A percentile compares a stretch with the other conserved stretches of the same genome.
phyloP scores from a whole-genome alignment of 2,329 filamentous ascomycete genomes.

The Epichloe festucae region DNA sequence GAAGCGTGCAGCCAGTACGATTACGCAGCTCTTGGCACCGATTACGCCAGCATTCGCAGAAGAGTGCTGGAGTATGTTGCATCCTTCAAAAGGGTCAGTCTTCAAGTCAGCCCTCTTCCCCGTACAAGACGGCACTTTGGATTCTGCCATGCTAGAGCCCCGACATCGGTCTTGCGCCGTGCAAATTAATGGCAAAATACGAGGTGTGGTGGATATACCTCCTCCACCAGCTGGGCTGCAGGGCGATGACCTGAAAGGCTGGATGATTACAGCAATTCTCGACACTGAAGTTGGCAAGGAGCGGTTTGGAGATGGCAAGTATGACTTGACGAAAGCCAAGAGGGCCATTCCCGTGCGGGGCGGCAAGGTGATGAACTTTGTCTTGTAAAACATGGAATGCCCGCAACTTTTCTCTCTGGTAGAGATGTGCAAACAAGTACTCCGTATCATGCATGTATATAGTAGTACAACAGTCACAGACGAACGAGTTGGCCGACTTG shows the following conservation, averaged over 20 bases:
- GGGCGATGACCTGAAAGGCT: slow-evolving; percentile 37
- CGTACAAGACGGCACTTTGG: slow-evolving; percentile 33
- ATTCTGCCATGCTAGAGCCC: slow-evolving; percentile 35
- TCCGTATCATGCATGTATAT: not conserved
- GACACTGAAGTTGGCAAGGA: slow-evolving; percentile 45
- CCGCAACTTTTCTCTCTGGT: too few relatives aligned
- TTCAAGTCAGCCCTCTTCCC: slow-evolving; percentile 47
- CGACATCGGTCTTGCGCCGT: slow-evolving; percentile 48
- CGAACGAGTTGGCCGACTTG: not conserved
- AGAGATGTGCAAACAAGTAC: too few relatives aligned
- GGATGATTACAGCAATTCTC: slow-evolving; percentile 49
- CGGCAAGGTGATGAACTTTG: slow-evolving; percentile 64
- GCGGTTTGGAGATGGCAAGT: slow-evolving; percentile 36
- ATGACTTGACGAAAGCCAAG: slow-evolving; percentile 39
- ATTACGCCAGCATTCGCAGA: slow-evolving; percentile 70
- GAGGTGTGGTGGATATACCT: slow-evolving; percentile 53
- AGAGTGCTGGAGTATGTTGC: slow-evolving; percentile 60
- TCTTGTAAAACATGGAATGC: slow-evolving; percentile 28
- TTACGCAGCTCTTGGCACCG: slow-evolving; percentile 64
- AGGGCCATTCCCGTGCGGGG: slow-evolving; percentile 49
- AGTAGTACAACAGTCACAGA: not conserved
- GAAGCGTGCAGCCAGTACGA: slow-evolving; percentile 35
- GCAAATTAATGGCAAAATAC: slow-evolving; percentile 69
- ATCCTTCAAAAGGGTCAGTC: slow-evolving; percentile 24
- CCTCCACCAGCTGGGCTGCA: slow-evolving; percentile 29